These are phyloP conservation scores for Aspergillus tamarii DNA, from an alignment of 2,329 filamentous ascomycete genomes.

Conservation along the genomic window DNA sequence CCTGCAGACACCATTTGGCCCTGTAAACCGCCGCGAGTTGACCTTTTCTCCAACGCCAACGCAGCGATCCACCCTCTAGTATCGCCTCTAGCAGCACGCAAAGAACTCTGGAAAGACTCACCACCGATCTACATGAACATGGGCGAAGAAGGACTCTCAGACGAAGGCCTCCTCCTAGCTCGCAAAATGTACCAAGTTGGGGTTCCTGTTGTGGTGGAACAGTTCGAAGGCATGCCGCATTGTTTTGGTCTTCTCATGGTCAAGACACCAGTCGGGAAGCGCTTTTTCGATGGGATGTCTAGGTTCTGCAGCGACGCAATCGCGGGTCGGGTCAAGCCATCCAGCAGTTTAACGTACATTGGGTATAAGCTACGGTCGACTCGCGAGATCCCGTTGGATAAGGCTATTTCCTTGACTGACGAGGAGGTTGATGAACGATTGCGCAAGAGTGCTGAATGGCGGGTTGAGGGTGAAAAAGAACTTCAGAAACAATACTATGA, in stretches of 20 bases:
- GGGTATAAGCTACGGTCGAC: conserved; percentile 31
- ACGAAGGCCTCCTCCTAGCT: conserved; percentile 45
- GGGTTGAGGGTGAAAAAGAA: conserved; percentile 39
- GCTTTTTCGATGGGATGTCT: conserved; percentile 61
- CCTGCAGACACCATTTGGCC: conserved; percentile 46
- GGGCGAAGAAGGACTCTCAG: conserved; percentile 47
- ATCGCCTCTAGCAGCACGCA: conserved; percentile 40
- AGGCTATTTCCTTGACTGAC: conserved; percentile 38
- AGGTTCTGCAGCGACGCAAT: conserved; percentile 52
- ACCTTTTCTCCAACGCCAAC: conserved; percentile 45
- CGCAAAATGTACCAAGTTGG: conserved; percentile 44
- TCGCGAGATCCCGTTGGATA: conserved; percentile 37
- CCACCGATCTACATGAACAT: conserved; percentile 47
- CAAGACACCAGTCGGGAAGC: conserved; percentile 47
- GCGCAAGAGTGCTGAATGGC: conserved; percentile 32
- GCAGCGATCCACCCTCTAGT: conserved; percentile 45
- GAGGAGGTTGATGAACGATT: conserved; percentile 39
- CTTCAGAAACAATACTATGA: conserved; percentile 35
- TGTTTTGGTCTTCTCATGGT: conserved; percentile 61
- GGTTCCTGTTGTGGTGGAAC: conserved; percentile 41
- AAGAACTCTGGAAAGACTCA: conserved; percentile 44
- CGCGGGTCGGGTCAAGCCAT: conserved; percentile 28
- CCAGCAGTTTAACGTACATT: conserved; percentile 38
- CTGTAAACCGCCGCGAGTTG: conserved; percentile 44
- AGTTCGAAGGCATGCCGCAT: conserved; percentile 52